A percentile compares a stretch with the other conserved stretches of the same genome.
phyloP scores from a whole-genome alignment of 2,329 filamentous ascomycete species.

The Trichophyton mentagrophytes region DNA sequence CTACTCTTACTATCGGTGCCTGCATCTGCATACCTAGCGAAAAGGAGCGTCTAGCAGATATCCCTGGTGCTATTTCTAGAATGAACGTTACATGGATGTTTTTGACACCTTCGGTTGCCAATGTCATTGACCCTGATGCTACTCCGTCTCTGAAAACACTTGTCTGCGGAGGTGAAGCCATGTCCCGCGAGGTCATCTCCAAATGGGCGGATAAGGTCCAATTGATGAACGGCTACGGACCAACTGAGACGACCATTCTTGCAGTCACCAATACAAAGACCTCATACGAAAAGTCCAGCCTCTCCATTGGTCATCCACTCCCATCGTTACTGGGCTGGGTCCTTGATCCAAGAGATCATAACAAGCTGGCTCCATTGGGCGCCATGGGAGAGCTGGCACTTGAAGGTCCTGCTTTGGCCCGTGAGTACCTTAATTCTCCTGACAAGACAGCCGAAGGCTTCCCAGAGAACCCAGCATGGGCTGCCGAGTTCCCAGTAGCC shows the following conservation, averaged over 20 bases:
- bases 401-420: constrained; percentile 10
- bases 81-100: constrained; percentile 65
- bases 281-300: constrained; percentile 7
- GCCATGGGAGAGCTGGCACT: constrained; percentile 11
- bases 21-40: constrained; percentile 64
- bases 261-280: constrained; percentile 8
- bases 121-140: constrained; percentile 52
- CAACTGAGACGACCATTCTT: constrained; percentile 46
- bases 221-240: constrained; percentile 70
- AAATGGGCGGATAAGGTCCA: constrained; percentile 52
- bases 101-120: constrained; percentile 72
- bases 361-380: constrained; percentile 10
- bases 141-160: constrained; percentile 61
- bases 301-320: constrained; percentile 9
- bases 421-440: constrained; percentile 11
- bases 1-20: constrained; percentile 65
- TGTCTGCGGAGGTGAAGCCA: constrained; percentile 66
- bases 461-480: constrained; percentile 10
- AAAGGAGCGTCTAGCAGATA: constrained; percentile 58
- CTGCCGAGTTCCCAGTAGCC: neutral
- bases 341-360: constrained; percentile 9
- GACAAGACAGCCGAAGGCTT: constrained; percentile 11
- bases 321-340: constrained; percentile 9
- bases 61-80: constrained; percentile 52
- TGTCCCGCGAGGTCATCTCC: constrained; percentile 57